Conservation (phyloP, 2,329 filamentous ascomycete genomes). For the Diaporthe australafricana region DNA sequence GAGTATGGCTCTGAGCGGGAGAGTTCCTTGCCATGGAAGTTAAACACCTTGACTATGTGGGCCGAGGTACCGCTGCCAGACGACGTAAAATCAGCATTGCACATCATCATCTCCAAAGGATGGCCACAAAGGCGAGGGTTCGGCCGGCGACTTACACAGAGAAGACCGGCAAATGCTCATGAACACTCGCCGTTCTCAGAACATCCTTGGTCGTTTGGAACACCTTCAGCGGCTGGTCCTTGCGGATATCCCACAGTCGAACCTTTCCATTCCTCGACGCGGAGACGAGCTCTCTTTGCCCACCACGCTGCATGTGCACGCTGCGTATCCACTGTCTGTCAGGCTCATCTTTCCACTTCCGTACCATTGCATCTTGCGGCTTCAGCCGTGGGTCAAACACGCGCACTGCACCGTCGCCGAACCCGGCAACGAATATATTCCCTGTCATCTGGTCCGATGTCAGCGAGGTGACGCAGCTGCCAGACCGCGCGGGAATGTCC, state of each 20-base stretch:
- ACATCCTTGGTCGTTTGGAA: slow-evolving; percentile 82
- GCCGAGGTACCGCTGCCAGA: slow-evolving; percentile 81
- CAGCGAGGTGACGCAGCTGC: slow-evolving; percentile 93
- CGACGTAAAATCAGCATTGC: slow-evolving; percentile 45
- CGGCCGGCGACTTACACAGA: slow-evolving; percentile 76
- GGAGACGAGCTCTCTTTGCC: slow-evolving; percentile 89
- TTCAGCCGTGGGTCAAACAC: slow-evolving; percentile 91
- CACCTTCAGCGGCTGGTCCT: slow-evolving; percentile 80
- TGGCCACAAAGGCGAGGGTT: not conserved
- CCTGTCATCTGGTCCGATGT: slow-evolving; percentile 98
- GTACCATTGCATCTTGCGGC: slow-evolving; percentile 91
- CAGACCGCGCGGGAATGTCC: slow-evolving; percentile 94
- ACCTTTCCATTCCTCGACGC: slow-evolving; percentile 94
- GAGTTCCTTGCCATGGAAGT: slow-evolving; percentile 83
- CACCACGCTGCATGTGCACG: slow-evolving; percentile 96
- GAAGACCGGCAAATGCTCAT: slow-evolving; percentile 97
- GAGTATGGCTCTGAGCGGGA: slow-evolving; percentile 91
- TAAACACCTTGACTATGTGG: slow-evolving; percentile 92
- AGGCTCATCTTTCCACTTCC: slow-evolving; percentile 92
- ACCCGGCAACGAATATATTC: slow-evolving; percentile 94
- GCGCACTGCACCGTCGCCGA: slow-evolving; percentile 92
- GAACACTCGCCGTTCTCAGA: slow-evolving; percentile 87
- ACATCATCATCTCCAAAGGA: not conserved
- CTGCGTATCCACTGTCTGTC: slow-evolving; percentile 93
- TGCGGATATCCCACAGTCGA: slow-evolving; percentile 94